Conservation (phyloP, 139 green algal species). For the Pseudopediastrum boryanum region DNA sequence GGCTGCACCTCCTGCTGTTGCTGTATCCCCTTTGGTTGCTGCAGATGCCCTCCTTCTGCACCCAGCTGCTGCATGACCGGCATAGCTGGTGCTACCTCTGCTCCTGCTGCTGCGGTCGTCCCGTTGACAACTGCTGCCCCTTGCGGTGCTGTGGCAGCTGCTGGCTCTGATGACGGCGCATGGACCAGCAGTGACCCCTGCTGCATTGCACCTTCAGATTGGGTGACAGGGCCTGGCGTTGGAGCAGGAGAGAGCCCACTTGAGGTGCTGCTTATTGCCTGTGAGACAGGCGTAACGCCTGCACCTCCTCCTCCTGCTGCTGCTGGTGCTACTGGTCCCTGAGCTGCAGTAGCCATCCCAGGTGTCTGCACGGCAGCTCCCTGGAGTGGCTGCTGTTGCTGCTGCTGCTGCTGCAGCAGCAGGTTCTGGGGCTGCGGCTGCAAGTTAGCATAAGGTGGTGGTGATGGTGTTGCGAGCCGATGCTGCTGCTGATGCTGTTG, state of each 20-base stretch:
- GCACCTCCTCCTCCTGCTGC: neutral
- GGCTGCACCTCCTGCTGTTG: neutral
- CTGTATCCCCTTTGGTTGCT: too few species aligned
- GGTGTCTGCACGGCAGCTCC: neutral
- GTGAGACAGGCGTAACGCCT: neutral
- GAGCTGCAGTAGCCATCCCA: neutral
- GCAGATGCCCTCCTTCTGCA: too few species aligned
- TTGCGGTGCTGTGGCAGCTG: too few species aligned
- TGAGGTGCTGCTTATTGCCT: too few species aligned
- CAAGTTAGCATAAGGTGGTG: slow-evolving; percentile 1
- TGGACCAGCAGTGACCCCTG: neutral
- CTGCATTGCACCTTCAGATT: neutral
- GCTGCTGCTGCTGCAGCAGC: neutral
- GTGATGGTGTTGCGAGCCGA: neutral
- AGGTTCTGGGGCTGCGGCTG: neutral
- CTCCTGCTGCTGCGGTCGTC: too few species aligned
- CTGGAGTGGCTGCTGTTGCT: neutral
- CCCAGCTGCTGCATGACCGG: too few species aligned
- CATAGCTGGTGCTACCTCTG: too few species aligned
- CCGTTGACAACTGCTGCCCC: too few species aligned
- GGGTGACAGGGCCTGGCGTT: neutral
- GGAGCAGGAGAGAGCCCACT: too few species aligned
- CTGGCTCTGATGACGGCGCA: too few species aligned
- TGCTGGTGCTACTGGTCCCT: slow-evolving; percentile 1
- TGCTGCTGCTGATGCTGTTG: slow-evolving; percentile 16